phyloP scores from a whole-genome alignment of 1,139 yeast species.

The Kluyveromyces sp. region DNA sequence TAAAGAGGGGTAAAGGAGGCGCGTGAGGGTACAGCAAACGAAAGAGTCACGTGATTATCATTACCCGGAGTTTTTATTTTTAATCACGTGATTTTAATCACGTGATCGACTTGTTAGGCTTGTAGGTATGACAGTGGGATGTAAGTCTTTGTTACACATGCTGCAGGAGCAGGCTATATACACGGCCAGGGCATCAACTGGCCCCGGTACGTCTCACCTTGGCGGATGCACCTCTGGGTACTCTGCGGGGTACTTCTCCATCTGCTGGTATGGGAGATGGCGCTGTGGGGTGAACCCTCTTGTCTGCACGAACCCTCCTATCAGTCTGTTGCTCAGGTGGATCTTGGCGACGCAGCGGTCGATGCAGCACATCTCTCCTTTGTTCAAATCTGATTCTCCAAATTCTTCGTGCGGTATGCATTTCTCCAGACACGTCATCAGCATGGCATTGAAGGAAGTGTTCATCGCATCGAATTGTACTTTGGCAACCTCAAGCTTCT shows the following conservation, averaged over 20 bases:
- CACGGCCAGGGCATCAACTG: not conserved
- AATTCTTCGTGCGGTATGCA: constrained; percentile 65
- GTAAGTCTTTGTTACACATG: too few species aligned
- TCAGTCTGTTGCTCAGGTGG: constrained; percentile 52
- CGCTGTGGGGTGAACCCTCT: constrained; percentile 26
- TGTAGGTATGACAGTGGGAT: too few species aligned
- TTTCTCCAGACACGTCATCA: constrained; percentile 54
- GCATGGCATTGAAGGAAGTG: constrained; percentile 53
- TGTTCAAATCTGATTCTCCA: constrained; percentile 72
- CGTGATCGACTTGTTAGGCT: not conserved
- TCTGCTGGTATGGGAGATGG: constrained; percentile 21
- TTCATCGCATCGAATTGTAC: constrained; percentile 72
- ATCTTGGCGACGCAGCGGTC: constrained; percentile 76
- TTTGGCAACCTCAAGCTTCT: constrained; percentile 62
- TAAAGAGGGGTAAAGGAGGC: not conserved
- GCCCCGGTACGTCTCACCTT: not conserved
- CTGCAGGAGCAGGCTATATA: too few species aligned
- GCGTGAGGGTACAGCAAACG: not conserved
- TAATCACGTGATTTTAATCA: not conserved
- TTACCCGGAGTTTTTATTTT: not conserved
- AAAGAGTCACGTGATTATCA: not conserved
- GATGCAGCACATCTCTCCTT: constrained; percentile 69
- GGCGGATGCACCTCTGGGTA: not conserved
- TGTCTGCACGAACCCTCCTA: constrained; percentile 47
- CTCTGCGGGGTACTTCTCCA: constrained; percentile 5